These are phyloP conservation scores for Lasiodiplodia theobromae DNA, from an alignment of 2,329 filamentous ascomycete species.

Conservation along the genomic window DNA sequence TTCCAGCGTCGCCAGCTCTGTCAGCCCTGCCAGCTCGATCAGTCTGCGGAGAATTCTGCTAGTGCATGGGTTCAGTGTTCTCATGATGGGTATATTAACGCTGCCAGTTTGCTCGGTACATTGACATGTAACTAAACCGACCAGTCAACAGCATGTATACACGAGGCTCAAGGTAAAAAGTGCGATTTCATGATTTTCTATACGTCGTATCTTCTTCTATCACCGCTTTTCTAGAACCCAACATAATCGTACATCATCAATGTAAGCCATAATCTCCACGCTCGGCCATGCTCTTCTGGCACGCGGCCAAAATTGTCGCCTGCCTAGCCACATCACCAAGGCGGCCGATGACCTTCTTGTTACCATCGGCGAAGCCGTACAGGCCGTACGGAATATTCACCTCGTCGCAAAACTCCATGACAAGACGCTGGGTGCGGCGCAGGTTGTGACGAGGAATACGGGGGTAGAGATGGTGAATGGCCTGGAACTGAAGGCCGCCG, in stretches of 20 bases:
- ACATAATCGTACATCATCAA: background rate
- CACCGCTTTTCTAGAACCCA: background rate
- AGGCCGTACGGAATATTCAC: slow-evolving; percentile 69
- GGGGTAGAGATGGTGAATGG: slow-evolving; percentile 73
- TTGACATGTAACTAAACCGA: too few relatives aligned
- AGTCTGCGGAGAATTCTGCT: too few relatives aligned
- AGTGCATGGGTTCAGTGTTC: too few relatives aligned
- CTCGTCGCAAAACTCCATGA: slow-evolving; percentile 70
- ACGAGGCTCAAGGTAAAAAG: background rate
- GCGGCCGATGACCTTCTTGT: slow-evolving; percentile 62
- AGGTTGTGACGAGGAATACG: slow-evolving; percentile 73
- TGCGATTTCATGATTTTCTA: background rate
- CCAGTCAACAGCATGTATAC: too few relatives aligned
- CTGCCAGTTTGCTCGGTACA: too few relatives aligned
- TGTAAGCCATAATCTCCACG: slow-evolving; percentile 34
- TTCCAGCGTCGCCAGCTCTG: too few relatives aligned
- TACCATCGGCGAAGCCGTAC: slow-evolving; percentile 68
- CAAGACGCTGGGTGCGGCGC: slow-evolving; percentile 64
- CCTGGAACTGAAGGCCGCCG: slow-evolving; percentile 76
- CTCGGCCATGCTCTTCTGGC: slow-evolving; percentile 53
- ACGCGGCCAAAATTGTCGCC: slow-evolving; percentile 66
- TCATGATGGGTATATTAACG: too few relatives aligned
- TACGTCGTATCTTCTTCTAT: slow-evolving; percentile 1
- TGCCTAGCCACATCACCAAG: slow-evolving; percentile 68
- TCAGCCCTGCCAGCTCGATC: too few relatives aligned